A percentile compares a stretch with the other conserved stretches of the same genome.
These are phyloP conservation scores for Gymnopilus dilepis DNA, from an alignment of 768 basidiomycete genomes.

Conservation along the genomic window DNA sequence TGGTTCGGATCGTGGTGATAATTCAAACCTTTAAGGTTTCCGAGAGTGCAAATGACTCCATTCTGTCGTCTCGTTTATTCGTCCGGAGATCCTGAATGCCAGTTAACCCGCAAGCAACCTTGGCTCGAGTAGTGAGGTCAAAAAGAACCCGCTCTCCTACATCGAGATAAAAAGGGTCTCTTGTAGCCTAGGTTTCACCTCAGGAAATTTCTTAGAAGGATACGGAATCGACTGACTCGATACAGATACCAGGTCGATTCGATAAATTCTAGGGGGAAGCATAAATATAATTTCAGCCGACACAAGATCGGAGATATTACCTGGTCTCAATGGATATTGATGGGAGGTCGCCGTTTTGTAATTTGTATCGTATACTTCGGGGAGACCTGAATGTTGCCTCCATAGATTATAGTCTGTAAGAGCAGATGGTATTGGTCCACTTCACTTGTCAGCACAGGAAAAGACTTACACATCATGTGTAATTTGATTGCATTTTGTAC, in stretches of 20 bases:
- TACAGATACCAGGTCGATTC: slow-evolving; percentile 98
- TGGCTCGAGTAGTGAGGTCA: slow-evolving; percentile 76
- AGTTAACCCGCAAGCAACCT: slow-evolving; percentile 86
- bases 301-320: slow-evolving; percentile 33
- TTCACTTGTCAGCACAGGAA: not conserved
- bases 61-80: slow-evolving; percentile 86
- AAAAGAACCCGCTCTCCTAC: slow-evolving; percentile 84
- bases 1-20: not conserved
- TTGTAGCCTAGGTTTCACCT: slow-evolving; percentile 70
- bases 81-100: slow-evolving; percentile 81
- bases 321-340: slow-evolving; percentile 83
- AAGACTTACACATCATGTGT: slow-evolving; percentile 81
- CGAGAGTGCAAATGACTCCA: slow-evolving; percentile 96
- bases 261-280: slow-evolving; percentile 69
- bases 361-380: slow-evolving; percentile 90
- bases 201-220: slow-evolving; percentile 11
- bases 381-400: slow-evolving; percentile 85
- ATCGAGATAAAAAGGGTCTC: slow-evolving; percentile 90
- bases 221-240: slow-evolving; percentile 56
- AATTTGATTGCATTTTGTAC: slow-evolving; percentile 88
- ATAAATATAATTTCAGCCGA: not conserved
- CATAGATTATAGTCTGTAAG: slow-evolving; percentile 88
- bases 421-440: not conserved
- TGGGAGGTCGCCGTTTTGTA: slow-evolving; percentile 72
- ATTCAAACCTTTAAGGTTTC: slow-evolving; percentile 83